These are phyloP conservation scores for Colletotrichum simmondsii DNA, from an alignment of 2,329 filamentous ascomycete species.

Conservation along the genomic window DNA sequence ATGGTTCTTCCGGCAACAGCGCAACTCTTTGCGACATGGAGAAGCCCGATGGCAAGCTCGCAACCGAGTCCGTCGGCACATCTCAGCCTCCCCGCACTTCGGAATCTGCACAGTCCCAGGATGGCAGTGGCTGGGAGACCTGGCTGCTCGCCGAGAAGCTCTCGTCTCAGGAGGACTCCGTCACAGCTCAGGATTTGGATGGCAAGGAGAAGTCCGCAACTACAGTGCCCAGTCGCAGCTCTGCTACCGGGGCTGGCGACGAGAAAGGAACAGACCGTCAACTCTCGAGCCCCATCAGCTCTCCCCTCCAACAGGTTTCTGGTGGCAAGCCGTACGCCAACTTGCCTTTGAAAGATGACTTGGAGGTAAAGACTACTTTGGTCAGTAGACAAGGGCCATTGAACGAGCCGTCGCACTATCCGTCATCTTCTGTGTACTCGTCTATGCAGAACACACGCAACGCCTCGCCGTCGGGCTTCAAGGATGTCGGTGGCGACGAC, in stretches of 20 bases:
- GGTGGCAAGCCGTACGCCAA: not conserved
- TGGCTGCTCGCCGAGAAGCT: constrained; percentile 31
- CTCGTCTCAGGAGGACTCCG: not conserved
- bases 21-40: not conserved
- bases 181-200: not conserved
- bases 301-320: not conserved
- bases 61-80: not conserved
- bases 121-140: constrained; percentile 11
- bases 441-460: constrained; percentile 21
- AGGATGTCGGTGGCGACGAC: not conserved
- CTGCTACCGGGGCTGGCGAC: no score
- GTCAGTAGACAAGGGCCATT: no score
- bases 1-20: not conserved
- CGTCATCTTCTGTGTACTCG: constrained; percentile 30
- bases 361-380: not conserved
- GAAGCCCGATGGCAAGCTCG: not conserved
- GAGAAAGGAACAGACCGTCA: no score
- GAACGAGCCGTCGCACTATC: not conserved
- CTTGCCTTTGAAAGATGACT: not conserved
- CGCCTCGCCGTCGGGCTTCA: not conserved
- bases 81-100: not conserved
- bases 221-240: not conserved
- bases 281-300: no score
- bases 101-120: constrained; percentile 21
- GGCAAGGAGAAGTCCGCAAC: not conserved